Evolutionary conservation across 2,329 filamentous ascomycete genomes (phyloP), one percentile per base, ranked within the genome.

Genomic region (Elsinoe arachidis): DNA sequence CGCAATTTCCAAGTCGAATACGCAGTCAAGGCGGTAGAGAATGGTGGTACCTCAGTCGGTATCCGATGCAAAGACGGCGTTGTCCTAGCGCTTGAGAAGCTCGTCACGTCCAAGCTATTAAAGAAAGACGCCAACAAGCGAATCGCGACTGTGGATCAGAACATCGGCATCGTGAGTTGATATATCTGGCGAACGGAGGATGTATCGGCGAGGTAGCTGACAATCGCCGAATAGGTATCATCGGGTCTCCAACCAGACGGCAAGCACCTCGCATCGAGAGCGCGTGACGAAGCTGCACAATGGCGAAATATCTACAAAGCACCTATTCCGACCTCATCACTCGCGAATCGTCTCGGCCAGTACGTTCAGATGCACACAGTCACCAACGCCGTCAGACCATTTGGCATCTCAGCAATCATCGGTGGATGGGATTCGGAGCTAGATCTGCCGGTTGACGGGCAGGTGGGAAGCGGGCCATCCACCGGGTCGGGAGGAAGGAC

Each of bases 1-100:
- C 88, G 93, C 67, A 99, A 99, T 76, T 99, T 99, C 76, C 93
- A 99, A 77, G 84, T 86, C 74, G 93, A 99, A 81, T 99, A 99
- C 74, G 93, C 93, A 65, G 87, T 95, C 67, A 99, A 99, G 80
- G 93, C 93, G 58, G 93, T 99, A 62, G 93, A 99, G 78, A 97
- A 95, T 69, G 93, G 92, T 64, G 92, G 93, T 69, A 99, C 93
- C 57, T 90, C 91, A 56, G 84, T 99, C 73, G 93, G 93, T 66
- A 96, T 99, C 74, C 83, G 90, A 72, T 96, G 90, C 82, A 96
- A 95, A 77, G 90, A 97, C 73, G 93, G 93, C 63, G 88, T 99
- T 55, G 90, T 99, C 62, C 82, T 99, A 64, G 93, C 93, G 41
- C 86, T 96, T 61, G 93, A 99, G 80, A 99, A 99, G 81, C 86